A percentile compares a stretch with the other conserved stretches of the same genome.
phyloP scores from a whole-genome alignment of 2,329 filamentous ascomycete genomes.

The Stemphylium beticola region DNA sequence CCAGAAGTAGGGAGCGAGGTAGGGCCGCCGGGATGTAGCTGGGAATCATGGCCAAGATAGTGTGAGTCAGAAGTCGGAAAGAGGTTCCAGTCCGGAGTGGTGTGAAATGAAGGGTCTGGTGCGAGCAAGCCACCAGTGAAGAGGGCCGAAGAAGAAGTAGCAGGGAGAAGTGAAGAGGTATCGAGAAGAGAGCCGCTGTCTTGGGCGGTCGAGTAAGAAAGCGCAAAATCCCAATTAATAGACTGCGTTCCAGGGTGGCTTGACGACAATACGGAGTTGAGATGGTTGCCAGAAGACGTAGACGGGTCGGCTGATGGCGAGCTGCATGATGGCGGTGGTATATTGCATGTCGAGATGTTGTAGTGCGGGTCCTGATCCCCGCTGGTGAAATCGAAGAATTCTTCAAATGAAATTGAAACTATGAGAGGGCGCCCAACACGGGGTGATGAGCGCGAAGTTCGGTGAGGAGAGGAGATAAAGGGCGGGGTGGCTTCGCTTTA shows the following conservation, averaged over 20 bases:
- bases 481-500: slow-evolving; percentile 29
- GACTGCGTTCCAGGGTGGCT: slow-evolving; percentile 34
- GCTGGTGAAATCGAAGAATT: slow-evolving; percentile 46
- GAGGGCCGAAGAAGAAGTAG: slow-evolving; percentile 31
- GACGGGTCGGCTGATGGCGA: slow-evolving; percentile 24
- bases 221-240: slow-evolving; percentile 38
- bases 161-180: slow-evolving; percentile 27
- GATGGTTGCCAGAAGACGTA: slow-evolving; percentile 37
- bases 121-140: slow-evolving; percentile 24
- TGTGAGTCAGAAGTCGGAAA: slow-evolving; percentile 31
- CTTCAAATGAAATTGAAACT: slow-evolving; percentile 47
- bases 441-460: slow-evolving; percentile 43
- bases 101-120: slow-evolving; percentile 27
- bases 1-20: slow-evolving; percentile 19
- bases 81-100: slow-evolving; percentile 32
- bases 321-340: slow-evolving; percentile 28
- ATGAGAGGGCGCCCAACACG: slow-evolving; percentile 42
- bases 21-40: slow-evolving; percentile 22
- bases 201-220: slow-evolving; percentile 35
- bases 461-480: slow-evolving; percentile 28
- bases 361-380: slow-evolving; percentile 43
- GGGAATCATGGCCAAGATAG: slow-evolving; percentile 30
- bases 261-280: slow-evolving; percentile 23
- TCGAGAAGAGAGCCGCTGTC: slow-evolving; percentile 24
- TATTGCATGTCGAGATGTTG: slow-evolving; percentile 43